Percentiles rank a stretch among this genome's conserved stretches.
Conservation (phyloP, 1,139 yeast species). For the Sugiyamaella sp. region DNA sequence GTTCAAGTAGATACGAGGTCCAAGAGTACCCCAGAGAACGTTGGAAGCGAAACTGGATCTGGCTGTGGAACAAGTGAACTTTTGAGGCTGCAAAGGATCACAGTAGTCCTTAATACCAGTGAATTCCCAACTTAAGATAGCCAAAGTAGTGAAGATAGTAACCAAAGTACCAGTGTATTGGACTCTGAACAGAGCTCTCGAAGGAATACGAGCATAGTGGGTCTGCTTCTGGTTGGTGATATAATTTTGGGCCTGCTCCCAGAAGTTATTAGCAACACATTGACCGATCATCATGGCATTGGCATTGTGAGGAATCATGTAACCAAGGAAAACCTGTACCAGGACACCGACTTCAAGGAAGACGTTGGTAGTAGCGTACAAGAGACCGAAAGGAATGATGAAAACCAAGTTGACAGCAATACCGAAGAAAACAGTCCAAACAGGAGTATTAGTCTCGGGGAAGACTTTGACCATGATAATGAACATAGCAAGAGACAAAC, state of each 20-base stretch:
- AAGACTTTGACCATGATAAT: constrained; percentile 49
- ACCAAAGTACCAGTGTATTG: constrained; percentile 51
- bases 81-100: constrained; percentile 43
- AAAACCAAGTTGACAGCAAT: constrained; percentile 57
- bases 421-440: constrained; percentile 60
- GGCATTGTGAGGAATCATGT: constrained; percentile 65
- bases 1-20: constrained; percentile 57
- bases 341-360: constrained; percentile 50
- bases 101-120: constrained; percentile 49
- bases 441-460: constrained; percentile 50
- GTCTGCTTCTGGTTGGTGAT: constrained; percentile 61
- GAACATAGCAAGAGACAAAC: constrained; percentile 49
- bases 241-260: constrained; percentile 55
- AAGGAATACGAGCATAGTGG: constrained; percentile 61
- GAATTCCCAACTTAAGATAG: constrained; percentile 50
- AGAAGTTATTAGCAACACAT: constrained; percentile 59
- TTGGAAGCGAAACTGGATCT: constrained; percentile 53
- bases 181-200: constrained; percentile 59
- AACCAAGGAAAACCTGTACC: constrained; percentile 58
- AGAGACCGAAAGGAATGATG: constrained; percentile 53
- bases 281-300: constrained; percentile 59
- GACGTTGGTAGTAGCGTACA: constrained; percentile 56
- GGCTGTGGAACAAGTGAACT: constrained; percentile 42
- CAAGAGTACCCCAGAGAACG: constrained; percentile 49
- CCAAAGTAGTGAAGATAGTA: constrained; percentile 51